phyloP scores from a whole-genome alignment of 306 rosid genomes.

The Abrus precatorius region DNA sequence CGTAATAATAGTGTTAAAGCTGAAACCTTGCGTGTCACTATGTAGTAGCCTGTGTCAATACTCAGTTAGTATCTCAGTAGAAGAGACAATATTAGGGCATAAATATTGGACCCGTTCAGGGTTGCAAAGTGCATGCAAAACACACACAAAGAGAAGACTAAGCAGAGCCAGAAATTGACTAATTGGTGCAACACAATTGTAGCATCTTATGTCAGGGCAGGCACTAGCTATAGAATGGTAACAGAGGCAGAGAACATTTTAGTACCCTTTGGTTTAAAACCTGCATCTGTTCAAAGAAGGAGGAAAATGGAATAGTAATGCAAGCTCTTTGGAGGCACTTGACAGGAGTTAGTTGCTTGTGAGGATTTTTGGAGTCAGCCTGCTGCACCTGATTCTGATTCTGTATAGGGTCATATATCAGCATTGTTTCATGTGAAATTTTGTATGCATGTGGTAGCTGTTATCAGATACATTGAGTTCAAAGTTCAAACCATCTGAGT shows the following conservation, averaged over 20 bases:
- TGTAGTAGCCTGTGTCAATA: neutral
- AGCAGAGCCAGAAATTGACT: slow-evolving; percentile 7
- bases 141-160: neutral
- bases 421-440: slow-evolving; percentile 22
- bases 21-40: neutral
- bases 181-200: neutral
- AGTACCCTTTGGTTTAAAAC: slow-evolving; percentile 17
- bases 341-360: slow-evolving; percentile 42
- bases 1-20: neutral
- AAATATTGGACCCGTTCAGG: slow-evolving; percentile 19
- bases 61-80: neutral
- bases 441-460: neutral
- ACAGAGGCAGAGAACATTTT: slow-evolving; percentile 7
- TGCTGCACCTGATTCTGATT: slow-evolving; percentile 25
- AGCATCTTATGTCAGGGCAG: slow-evolving; percentile 9
- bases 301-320: neutral
- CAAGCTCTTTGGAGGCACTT: slow-evolving; percentile 16
- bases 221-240: slow-evolving; percentile 3
- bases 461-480: too few species aligned
- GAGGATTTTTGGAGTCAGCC: slow-evolving; percentile 18
- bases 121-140: slow-evolving; percentile 9
- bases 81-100: neutral
- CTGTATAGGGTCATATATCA: neutral
- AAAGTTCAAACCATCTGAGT: too few species aligned
- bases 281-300: slow-evolving; percentile 12